Evolutionary conservation across 805 yeast species (phyloP), one percentile per base, ranked within the genome.

Genomic region (Saturnispora sekii): DNA sequence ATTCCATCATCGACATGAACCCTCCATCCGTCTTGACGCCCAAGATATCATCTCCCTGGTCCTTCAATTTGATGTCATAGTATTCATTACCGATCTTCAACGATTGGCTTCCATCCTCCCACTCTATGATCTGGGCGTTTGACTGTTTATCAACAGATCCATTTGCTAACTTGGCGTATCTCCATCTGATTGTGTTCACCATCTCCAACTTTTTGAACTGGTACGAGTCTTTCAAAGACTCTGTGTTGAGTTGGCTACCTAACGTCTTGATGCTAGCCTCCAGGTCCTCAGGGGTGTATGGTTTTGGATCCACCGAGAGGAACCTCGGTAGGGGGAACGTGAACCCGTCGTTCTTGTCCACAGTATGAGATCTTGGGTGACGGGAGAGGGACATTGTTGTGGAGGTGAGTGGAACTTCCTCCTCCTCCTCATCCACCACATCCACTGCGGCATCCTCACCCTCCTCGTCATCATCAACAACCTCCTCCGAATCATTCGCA

Each of bases 41-140:
- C 40, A 93, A 67, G 44, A 83, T 77, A 30, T 84, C 78, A 57
- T 88, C 94, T 42, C 74, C 77, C 34, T 79, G 67, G 8, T 81
- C 77, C 46, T 77, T 76, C 10, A 74, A 64, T 44, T 78, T 69
- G 48, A 86, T 78, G 58, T 90, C 97, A 55, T 89, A 90, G 51
- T 81, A 72, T 63, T 93, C 98, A 39, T 73, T 72, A 30, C 98
- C 98, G 33, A 93, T 66, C 57, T 86, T 89, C 53, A 93, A 67
- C 2, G 97, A 88, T 50, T 79, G 65, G 4, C 86, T 71, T 1
- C 98, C 98, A 63, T 93, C 97, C 45, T 84, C 82, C 98, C 98
- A 93, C 61, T 86, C 84, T 32, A 93, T 74, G 46, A 90, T 78
- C 58, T 89, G 86, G 5, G 96, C 81, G 59, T 93, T 93, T 9